Base-by-base conservation (phyloP, 2,329 filamentous ascomycete species). In the Epichloe uncinata region DNA sequence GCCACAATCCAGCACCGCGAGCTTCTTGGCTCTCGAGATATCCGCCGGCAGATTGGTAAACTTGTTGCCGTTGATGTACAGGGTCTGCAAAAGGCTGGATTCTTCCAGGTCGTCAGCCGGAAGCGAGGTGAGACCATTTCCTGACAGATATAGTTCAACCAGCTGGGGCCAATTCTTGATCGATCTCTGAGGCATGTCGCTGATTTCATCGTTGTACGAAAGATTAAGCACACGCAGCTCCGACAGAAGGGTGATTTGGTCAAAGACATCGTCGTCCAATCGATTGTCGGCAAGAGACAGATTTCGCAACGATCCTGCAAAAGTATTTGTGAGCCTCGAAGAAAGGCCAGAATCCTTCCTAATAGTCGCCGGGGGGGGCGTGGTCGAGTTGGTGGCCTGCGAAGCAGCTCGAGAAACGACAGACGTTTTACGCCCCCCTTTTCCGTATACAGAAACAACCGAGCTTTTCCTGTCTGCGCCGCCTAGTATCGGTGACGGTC, bases 1-100 rank as follows among this genome's bases (percentile, higher is more conserved):
- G 53, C 90, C 91, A 54, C 94, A 94, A 67, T 98, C 93, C 47
- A 98, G 74, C 46, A 96, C 85, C 5, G 89, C 84, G 26, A 98
- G 77, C 66, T 93, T 93, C 68, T 89, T 87, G 42, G 95, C 88
- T 65, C 95, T 88, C 53, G 89, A 94, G 45, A 98, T 83, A 63
- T 98, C 93, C 8, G 93, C 93, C 2, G 93, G 93, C 18, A 98
- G 74, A 35, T 95, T 94, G 58, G 95, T 95, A 63, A 98, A 98
- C 63, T 95, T 93, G 71, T 98, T 98, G 63, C 85, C 87, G 69
- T 98, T 98, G 69, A 98, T 87, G 64, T 97, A 89, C 6, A 98
- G 77, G 4, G 94, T 82, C 63, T 93, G 90, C 38, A 98, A 74
- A 47, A 87, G 79, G 60, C 86, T 89, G 52, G 85, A 84, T 61